Evolutionary conservation across 768 basidiomycete genomes (phyloP).

Genomic region (Pleurotus sapidus): DNA sequence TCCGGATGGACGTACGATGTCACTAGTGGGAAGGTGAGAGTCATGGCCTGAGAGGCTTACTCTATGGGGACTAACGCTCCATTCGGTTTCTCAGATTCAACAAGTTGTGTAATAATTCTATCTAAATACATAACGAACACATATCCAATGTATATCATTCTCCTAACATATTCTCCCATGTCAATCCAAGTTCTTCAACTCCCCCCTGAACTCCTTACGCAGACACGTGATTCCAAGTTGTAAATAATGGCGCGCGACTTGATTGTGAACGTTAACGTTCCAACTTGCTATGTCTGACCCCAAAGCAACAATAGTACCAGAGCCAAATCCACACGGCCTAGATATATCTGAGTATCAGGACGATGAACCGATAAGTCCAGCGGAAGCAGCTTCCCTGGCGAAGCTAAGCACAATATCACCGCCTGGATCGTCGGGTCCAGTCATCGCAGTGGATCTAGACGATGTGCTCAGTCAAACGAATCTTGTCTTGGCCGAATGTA

Average conservation of each 20-base stretch:
- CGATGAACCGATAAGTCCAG: neutral
- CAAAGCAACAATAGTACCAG: no score
- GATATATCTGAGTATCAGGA: conserved; percentile 4
- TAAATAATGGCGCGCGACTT: no score
- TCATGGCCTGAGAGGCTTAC: neutral
- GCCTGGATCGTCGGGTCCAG: conserved; percentile 25
- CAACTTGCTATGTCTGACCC: no score
- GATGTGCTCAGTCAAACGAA: conserved; percentile 72
- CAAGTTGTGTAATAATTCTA: conserved; percentile 13
- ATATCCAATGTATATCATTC: neutral
- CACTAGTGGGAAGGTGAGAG: neutral
- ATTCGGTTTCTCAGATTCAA: neutral
- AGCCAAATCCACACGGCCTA: neutral
- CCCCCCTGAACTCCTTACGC: no score
- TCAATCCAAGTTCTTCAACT: no score
- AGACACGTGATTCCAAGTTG: no score
- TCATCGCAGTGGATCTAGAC: conserved; percentile 66
- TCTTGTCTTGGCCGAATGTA: conserved; percentile 52
- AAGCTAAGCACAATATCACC: conserved; percentile 14
- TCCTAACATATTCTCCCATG: no score
- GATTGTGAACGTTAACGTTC: no score
- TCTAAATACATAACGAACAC: neutral
- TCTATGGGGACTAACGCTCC: no score
- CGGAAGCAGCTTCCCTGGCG: neutral
- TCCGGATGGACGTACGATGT: conserved; percentile 72